Evolutionary conservation across 1,139 yeast species (phyloP).

Genomic region (Sugiyamaella japonica): DNA sequence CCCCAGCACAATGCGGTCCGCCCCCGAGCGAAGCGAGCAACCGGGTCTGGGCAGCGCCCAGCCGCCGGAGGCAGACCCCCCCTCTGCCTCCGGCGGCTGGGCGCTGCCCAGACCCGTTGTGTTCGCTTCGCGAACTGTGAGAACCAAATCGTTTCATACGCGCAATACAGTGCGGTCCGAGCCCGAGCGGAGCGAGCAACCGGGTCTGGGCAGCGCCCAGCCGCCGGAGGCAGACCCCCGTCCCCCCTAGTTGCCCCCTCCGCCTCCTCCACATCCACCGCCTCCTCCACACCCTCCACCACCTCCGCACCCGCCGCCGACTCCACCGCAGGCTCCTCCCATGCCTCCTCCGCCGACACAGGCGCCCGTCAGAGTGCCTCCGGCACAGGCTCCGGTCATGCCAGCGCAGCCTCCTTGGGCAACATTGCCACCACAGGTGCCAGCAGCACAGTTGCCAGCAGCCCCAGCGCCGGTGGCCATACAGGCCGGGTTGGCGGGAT

Average conservation of each 20-base stretch:
- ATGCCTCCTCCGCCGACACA: slow-evolving; percentile 11
- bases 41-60: no score
- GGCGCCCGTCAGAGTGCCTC: neutral
- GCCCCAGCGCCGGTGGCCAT: slow-evolving; percentile 16
- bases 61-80: no score
- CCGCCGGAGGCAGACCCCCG: no score
- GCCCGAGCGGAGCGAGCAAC: no score
- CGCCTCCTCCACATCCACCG: neutral
- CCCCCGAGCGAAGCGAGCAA: no score
- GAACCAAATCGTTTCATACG: neutral
- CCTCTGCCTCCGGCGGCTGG: neutral
- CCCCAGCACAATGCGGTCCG: no score
- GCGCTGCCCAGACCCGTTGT: neutral
- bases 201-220: no score
- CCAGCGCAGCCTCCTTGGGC: slow-evolving; percentile 22
- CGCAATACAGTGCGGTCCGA: neutral
- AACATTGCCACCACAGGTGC: slow-evolving; percentile 17
- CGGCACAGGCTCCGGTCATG: slow-evolving; percentile 18
- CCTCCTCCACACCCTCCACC: neutral
- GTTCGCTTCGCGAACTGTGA: neutral
- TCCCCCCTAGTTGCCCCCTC: slow-evolving; percentile 1
- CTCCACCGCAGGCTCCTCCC: slow-evolving; percentile 19
- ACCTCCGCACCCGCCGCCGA: slow-evolving; percentile 20
- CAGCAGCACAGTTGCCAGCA: slow-evolving; percentile 18
- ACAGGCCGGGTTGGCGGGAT: slow-evolving; percentile 16